Conservation (phyloP, 176 grass and related monocot species). For the Ensete glaucum region DNA sequence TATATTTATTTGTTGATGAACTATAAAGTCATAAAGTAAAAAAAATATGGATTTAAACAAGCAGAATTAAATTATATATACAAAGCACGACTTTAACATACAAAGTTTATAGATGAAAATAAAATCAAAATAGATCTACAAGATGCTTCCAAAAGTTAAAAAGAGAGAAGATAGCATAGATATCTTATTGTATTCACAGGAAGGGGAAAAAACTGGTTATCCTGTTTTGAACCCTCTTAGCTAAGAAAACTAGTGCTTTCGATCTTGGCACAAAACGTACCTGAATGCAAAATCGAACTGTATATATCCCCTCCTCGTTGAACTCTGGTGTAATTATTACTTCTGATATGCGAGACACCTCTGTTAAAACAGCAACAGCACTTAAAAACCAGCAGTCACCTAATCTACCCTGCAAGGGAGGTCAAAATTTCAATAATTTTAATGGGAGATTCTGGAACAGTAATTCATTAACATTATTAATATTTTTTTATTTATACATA, state of each 20-base stretch:
- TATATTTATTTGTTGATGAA: too few relatives aligned
- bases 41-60: too few relatives aligned
- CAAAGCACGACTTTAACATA: too few relatives aligned
- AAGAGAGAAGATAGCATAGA: too few relatives aligned
- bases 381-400: conserved; percentile 99
- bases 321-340: conserved; percentile 97
- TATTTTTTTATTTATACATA: neutral
- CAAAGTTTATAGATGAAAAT: too few relatives aligned
- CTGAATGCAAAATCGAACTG: conserved; percentile 96
- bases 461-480: neutral
- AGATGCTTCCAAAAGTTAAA: too few relatives aligned
- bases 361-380: conserved; percentile 91
- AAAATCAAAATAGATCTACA: too few relatives aligned
- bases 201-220: too few relatives aligned
- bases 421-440: conserved; percentile 21
- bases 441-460: conserved; percentile 2
- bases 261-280: conserved; percentile 26
- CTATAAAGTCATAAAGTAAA: too few relatives aligned
- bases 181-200: too few relatives aligned
- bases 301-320: conserved; percentile 97
- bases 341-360: conserved; percentile 84
- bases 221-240: too few relatives aligned
- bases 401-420: conserved; percentile 65
- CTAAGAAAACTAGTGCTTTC: neutral
- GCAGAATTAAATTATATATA: too few relatives aligned